Conservation (phyloP, 495 filamentous ascomycete species). For the Haplographium delicatum region DNA sequence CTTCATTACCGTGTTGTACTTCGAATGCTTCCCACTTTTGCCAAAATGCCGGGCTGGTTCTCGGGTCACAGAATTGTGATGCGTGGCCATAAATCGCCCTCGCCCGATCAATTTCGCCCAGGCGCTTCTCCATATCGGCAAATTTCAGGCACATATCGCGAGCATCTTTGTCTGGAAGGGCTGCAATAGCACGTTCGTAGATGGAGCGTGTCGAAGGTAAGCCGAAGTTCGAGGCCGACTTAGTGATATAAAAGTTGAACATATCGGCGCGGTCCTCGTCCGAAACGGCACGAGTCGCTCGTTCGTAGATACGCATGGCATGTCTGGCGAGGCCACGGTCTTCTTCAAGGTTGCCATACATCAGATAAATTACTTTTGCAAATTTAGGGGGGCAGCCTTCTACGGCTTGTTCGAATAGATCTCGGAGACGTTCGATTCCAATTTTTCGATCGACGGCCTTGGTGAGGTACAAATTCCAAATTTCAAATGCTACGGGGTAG, state of each 20-base stretch:
- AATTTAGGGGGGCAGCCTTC: constrained; percentile 95
- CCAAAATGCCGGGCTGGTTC: constrained; percentile 88
- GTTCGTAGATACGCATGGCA: constrained; percentile 98
- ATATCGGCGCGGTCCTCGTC: constrained; percentile 95
- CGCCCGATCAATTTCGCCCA: constrained; percentile 95
- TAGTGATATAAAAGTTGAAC: constrained; percentile 99
- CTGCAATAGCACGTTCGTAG: constrained; percentile 90
- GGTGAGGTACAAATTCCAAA: constrained; percentile 98
- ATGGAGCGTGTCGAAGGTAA: constrained; percentile 93
- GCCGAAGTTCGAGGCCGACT: constrained; percentile 96
- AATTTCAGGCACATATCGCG: constrained; percentile 99
- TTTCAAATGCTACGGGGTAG: constrained; percentile 95
- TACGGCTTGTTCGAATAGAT: constrained; percentile 95
- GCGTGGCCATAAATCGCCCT: constrained; percentile 94
- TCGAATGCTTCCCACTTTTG: constrained; percentile 96
- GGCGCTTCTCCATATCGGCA: constrained; percentile 94
- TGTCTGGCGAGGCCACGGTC: constrained; percentile 93
- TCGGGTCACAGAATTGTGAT: constrained; percentile 94
- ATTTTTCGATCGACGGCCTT: constrained; percentile 96
- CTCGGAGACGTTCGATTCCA: constrained; percentile 86
- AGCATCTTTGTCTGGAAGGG: constrained; percentile 88
- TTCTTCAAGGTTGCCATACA: constrained; percentile 98
- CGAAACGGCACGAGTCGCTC: constrained; percentile 89
- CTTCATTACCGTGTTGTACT: constrained; percentile 95
- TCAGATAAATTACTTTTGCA: constrained; percentile 90